Conservation (phyloP, 163 green algal genomes). For the Coccomyxa subellipsoidea region DNA sequence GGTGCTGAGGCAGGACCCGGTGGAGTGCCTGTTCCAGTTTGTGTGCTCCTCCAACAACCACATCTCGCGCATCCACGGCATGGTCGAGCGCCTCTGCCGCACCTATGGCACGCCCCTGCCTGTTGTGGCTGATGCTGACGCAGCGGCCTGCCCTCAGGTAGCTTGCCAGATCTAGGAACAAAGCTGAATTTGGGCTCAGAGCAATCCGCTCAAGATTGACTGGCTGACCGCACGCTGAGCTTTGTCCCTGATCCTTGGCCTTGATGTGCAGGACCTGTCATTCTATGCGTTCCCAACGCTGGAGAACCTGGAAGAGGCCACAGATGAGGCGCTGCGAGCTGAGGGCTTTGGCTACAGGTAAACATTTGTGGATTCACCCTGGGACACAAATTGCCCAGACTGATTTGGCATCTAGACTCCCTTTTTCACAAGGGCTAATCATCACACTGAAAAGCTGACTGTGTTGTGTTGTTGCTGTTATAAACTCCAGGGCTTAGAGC, state of each 20-base stretch:
- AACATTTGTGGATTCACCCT: no score
- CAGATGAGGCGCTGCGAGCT: slow-evolving; percentile 74
- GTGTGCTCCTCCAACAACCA: slow-evolving; percentile 97
- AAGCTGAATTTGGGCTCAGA: no score
- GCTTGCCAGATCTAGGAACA: no score
- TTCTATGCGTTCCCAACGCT: slow-evolving; percentile 85
- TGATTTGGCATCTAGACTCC: no score
- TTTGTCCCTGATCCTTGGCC: no score
- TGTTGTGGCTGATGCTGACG: neutral
- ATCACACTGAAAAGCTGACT: no score
- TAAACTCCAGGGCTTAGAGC: no score
- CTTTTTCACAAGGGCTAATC: no score
- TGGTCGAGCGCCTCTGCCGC: slow-evolving; percentile 86
- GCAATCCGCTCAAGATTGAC: no score
- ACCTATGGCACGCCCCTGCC: slow-evolving; percentile 66
- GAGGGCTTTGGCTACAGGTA: slow-evolving; percentile 83
- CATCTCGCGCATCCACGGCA: slow-evolving; percentile 90
- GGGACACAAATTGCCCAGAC: no score
- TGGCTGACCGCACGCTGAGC: no score
- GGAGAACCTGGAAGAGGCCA: slow-evolving; percentile 71
- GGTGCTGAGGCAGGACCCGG: slow-evolving; percentile 86
- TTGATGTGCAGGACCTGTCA: slow-evolving; percentile 15
- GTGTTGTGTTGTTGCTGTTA: no score
- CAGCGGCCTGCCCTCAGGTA: neutral
- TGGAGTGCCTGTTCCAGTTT: slow-evolving; percentile 94